Conservation (phyloP, 768 basidiomycete species). For the Boletus tomentosulus region DNA sequence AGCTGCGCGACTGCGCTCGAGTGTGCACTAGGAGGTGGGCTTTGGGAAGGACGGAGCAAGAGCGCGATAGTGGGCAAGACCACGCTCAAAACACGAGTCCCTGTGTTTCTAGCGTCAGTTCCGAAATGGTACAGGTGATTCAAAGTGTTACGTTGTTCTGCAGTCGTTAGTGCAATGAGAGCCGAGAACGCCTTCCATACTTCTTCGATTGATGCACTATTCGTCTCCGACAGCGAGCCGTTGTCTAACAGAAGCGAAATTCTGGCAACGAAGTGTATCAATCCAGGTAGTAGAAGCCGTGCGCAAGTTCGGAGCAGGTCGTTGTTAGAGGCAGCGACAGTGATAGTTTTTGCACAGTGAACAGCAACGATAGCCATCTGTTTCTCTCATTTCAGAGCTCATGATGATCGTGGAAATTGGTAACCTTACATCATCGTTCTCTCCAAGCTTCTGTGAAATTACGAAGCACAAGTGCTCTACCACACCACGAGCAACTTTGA, state of each 20-base stretch:
- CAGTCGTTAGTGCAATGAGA: slow-evolving; percentile 52
- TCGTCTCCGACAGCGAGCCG: slow-evolving; percentile 49
- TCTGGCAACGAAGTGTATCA: slow-evolving; percentile 77
- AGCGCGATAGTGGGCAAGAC: slow-evolving; percentile 73
- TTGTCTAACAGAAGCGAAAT: slow-evolving; percentile 61
- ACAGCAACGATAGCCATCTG: slow-evolving; percentile 82
- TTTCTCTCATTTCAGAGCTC: slow-evolving; percentile 1
- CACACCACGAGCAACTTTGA: slow-evolving; percentile 66
- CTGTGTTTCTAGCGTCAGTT: slow-evolving; percentile 35
- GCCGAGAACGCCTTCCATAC: slow-evolving; percentile 76
- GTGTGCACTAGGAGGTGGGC: slow-evolving; percentile 44
- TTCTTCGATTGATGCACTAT: slow-evolving; percentile 65
- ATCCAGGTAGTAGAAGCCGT: slow-evolving; percentile 67
- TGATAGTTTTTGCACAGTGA: slow-evolving; percentile 85
- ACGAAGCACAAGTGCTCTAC: slow-evolving; percentile 84
- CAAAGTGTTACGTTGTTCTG: slow-evolving; percentile 55
- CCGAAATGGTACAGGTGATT: background rate
- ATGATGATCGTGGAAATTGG: background rate
- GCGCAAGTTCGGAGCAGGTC: slow-evolving; percentile 67
- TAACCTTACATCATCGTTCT: slow-evolving; percentile 56
- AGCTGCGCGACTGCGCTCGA: slow-evolving; percentile 62
- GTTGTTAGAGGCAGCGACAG: slow-evolving; percentile 67
- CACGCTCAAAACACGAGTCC: slow-evolving; percentile 62
- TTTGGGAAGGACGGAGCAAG: slow-evolving; percentile 53
- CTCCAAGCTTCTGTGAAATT: slow-evolving; percentile 75